phyloP scores from a whole-genome alignment of 352 stramenopile genomes.

The Globisporangium polare region DNA sequence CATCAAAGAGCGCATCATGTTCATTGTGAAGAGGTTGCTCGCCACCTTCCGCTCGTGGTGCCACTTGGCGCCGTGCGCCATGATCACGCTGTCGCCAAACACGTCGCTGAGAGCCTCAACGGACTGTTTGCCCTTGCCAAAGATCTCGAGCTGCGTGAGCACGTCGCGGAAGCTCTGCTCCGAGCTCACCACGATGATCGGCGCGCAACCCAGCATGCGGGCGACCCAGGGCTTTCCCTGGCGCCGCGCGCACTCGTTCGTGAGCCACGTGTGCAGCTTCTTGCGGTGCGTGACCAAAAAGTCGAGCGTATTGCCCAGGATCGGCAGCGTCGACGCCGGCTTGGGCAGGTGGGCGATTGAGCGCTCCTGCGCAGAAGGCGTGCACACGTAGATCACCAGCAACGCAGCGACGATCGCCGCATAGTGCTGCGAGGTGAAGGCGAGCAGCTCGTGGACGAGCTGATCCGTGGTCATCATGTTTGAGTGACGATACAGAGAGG shows the following conservation, averaged over 20 bases:
- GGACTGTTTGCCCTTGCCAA: constrained; percentile 44
- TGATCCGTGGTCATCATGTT: neutral
- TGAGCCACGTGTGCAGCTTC: constrained; percentile 23
- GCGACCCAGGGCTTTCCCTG: constrained; percentile 35
- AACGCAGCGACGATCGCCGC: neutral
- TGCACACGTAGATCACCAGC: neutral
- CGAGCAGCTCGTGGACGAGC: neutral
- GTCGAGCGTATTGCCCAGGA: constrained; percentile 19
- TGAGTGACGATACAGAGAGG: too few species aligned
- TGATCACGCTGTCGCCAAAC: constrained; percentile 54
- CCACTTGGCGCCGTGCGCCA: constrained; percentile 31
- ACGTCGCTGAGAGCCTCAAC: constrained; percentile 38
- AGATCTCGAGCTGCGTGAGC: constrained; percentile 55
- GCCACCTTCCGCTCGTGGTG: constrained; percentile 34
- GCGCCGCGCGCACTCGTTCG: constrained; percentile 15
- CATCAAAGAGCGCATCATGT: constrained; percentile 30
- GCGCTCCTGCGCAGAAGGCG: neutral
- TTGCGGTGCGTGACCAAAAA: constrained; percentile 8
- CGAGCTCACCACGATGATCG: constrained; percentile 36
- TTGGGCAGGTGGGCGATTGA: constrained; percentile 4
- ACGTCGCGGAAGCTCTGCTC: constrained; percentile 41
- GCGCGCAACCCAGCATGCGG: constrained; percentile 24
- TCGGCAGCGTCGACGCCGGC: constrained; percentile 13
- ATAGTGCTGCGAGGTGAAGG: neutral
- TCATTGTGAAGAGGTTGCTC: constrained; percentile 26